Percentiles rank a stretch among this genome's conserved stretches.
Conservation (phyloP, 768 basidiomycete genomes). For the Russula vinacea region DNA sequence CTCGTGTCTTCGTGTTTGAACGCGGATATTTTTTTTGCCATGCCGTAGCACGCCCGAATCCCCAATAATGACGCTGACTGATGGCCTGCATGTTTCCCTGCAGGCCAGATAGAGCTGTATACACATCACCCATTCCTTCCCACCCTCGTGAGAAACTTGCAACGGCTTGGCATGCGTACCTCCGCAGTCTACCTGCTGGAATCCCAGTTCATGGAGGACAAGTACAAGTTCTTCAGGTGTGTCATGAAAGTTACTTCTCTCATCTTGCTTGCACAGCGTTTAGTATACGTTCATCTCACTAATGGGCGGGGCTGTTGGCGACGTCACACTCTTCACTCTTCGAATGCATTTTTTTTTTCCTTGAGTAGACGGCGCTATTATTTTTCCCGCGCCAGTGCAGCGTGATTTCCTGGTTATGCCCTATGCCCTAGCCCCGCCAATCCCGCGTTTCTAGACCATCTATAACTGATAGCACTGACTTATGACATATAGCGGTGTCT, state of each 20-base stretch:
- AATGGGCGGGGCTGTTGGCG: constrained; percentile 4
- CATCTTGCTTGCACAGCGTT: constrained; percentile 19
- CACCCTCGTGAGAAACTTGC: constrained; percentile 72
- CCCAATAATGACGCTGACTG: constrained; percentile 10
- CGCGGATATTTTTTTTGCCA: constrained; percentile 12
- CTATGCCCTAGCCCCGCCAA: constrained; percentile 26
- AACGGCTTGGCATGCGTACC: constrained; percentile 76
- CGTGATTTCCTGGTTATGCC: constrained; percentile 1
- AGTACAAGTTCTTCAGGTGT: constrained; percentile 94
- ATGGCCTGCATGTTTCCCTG: constrained; percentile 12
- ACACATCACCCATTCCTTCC: constrained; percentile 98
- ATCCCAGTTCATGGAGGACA: constrained; percentile 99
- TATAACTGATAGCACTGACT: constrained; percentile 25
- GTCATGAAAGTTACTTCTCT: constrained; percentile 13
- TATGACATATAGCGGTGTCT: constrained; percentile 63
- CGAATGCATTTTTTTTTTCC: constrained; percentile 2
- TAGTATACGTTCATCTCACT: constrained; percentile 7
- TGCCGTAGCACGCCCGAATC: constrained; percentile 8
- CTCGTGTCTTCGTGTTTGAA: constrained; percentile 5
- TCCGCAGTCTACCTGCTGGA: constrained; percentile 92
- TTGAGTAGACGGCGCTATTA: constrained; percentile 4
- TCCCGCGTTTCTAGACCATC: constrained; percentile 7
- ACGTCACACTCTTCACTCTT: constrained; percentile 7
- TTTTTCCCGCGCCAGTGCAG: constrained; percentile 3
- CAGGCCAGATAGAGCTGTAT: constrained; percentile 97